Conservation (phyloP, 1,139 yeast species). For the Blastobotrys capitulatus region DNA sequence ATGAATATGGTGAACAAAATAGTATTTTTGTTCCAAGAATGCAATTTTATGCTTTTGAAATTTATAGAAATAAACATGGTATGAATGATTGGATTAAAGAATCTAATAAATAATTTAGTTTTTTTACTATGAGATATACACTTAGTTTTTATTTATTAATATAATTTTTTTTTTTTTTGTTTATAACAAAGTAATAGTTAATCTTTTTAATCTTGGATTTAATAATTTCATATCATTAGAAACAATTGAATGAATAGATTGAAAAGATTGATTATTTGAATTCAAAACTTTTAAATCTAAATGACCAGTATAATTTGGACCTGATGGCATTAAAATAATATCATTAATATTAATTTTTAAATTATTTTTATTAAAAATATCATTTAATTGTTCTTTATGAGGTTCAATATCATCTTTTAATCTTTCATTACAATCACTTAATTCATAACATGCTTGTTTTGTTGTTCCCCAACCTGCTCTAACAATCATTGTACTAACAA, state of each 20-base stretch:
- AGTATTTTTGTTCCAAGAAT: constrained; percentile 89
- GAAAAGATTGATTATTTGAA: constrained; percentile 28
- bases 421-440: constrained; percentile 50
- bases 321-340: constrained; percentile 27
- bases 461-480: constrained; percentile 81
- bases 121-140: no score
- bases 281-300: constrained; percentile 12
- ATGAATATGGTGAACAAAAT: constrained; percentile 76
- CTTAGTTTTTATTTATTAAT: neutral
- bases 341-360: constrained; percentile 12
- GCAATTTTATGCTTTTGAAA: constrained; percentile 92
- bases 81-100: constrained; percentile 81
- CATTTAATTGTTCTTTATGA: constrained; percentile 18
- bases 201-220: constrained; percentile 34
- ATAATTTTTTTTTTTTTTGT: neutral
- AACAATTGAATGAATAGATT: constrained; percentile 36
- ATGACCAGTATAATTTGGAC: constrained; percentile 25
- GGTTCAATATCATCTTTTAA: constrained; percentile 19
- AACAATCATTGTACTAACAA: constrained; percentile 75
- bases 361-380: constrained; percentile 14
- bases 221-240: constrained; percentile 30
- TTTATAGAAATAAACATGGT: constrained; percentile 85
- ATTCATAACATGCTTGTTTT: constrained; percentile 61
- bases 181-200: constrained; percentile 21
- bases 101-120: neutral